These are phyloP conservation scores for Beauveria sp. DNA, from an alignment of 2,329 filamentous ascomycete species.

Conservation along the genomic window DNA sequence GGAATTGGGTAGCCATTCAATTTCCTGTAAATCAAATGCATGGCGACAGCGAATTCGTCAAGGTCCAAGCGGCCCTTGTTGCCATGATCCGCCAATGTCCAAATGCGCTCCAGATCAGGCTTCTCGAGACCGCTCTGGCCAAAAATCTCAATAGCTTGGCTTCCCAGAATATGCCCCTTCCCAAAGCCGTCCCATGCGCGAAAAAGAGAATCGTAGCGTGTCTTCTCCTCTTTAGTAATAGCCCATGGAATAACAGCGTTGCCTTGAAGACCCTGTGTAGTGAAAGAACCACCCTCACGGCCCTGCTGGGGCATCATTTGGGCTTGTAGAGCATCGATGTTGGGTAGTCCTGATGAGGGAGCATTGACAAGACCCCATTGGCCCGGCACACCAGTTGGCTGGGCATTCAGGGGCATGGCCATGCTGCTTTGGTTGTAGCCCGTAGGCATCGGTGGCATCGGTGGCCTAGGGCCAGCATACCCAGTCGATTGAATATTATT, in stretches of 20 bases:
- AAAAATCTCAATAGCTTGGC: constrained; percentile 93
- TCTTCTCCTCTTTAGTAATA: constrained; percentile 98
- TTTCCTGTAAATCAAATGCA: constrained; percentile 98
- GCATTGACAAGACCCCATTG: constrained; percentile 99
- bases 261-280: constrained; percentile 77
- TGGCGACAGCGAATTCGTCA: constrained; percentile 95
- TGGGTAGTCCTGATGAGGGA: constrained; percentile 79
- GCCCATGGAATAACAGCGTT: constrained; percentile 98
- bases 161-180: constrained; percentile 86
- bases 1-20: constrained; percentile 93
- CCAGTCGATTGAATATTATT: constrained; percentile 65
- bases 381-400: constrained; percentile 85
- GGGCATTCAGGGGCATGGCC: constrained; percentile 67
- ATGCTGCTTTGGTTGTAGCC: constrained; percentile 59
- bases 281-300: constrained; percentile 74
- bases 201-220: constrained; percentile 90
- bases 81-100: constrained; percentile 88
- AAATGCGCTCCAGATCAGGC: constrained; percentile 81
- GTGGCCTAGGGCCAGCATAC: constrained; percentile 77
- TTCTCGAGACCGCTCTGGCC: constrained; percentile 92
- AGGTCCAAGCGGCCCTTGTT: constrained; percentile 92
- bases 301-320: constrained; percentile 97
- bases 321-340: constrained; percentile 85
- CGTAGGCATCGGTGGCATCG: constrained; percentile 75
- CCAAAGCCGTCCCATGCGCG: constrained; percentile 92